Evolutionary conservation across 352 stramenopile species (phyloP).

Genomic region (Phytophthora cryptogea): DNA sequence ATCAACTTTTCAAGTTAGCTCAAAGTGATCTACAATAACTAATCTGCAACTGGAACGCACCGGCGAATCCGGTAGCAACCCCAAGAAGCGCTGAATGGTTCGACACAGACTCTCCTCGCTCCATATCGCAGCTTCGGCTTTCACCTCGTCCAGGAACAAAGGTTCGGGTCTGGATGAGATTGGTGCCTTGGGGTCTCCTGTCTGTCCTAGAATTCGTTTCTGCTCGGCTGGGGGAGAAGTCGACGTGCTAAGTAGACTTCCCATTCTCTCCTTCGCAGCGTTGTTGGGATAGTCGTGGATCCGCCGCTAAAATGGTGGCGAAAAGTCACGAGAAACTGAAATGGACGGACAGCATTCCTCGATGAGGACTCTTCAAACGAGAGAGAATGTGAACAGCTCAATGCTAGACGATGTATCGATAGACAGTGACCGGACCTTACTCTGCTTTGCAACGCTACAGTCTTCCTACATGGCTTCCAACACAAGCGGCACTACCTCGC

Average conservation of each 20-base stretch:
- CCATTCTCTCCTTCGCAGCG: constrained; percentile 19
- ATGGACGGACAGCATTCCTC: constrained; percentile 18
- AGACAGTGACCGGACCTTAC: too few species aligned
- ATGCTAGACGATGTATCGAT: too few species aligned
- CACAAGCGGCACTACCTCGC: constrained; percentile 53
- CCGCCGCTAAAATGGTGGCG: neutral
- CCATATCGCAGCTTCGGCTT: constrained; percentile 50
- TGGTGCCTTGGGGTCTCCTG: constrained; percentile 1
- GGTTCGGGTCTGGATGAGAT: constrained; percentile 11
- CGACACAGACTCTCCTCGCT: constrained; percentile 54
- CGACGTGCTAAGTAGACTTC: constrained; percentile 19
- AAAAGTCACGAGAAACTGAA: constrained; percentile 18
- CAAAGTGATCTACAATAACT: neutral
- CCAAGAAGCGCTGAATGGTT: constrained; percentile 62
- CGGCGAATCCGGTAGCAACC: constrained; percentile 57
- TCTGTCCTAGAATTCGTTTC: constrained; percentile 11
- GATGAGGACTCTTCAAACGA: constrained; percentile 11
- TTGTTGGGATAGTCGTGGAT: constrained; percentile 5
- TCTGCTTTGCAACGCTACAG: too few species aligned
- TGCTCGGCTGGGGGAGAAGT: constrained; percentile 8
- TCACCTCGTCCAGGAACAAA: constrained; percentile 62
- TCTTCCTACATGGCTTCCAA: constrained; percentile 22
- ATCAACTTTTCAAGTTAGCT: constrained; percentile 1
- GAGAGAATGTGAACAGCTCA: neutral
- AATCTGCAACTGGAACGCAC: constrained; percentile 14